Conservation (phyloP, 2,329 filamentous ascomycete species). For the Elsinoe ampelina region DNA sequence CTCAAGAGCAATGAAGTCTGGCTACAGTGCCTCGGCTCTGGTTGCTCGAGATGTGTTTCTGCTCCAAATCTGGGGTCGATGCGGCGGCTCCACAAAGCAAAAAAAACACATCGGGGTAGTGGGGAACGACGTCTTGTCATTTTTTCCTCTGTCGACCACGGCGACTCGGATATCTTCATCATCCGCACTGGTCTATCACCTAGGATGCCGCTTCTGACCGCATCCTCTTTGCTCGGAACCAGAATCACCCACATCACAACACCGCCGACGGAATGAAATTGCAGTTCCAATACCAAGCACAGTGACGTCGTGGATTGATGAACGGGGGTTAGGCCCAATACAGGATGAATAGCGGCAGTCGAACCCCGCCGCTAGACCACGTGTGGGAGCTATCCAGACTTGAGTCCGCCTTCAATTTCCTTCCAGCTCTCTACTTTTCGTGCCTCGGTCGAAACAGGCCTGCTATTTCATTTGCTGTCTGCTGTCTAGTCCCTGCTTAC, state of each 20-base stretch:
- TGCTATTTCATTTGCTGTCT: conserved; percentile 2
- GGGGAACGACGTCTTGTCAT: too few relatives aligned
- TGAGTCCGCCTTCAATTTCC: not conserved
- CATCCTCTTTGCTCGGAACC: too few relatives aligned
- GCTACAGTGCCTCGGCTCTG: too few relatives aligned
- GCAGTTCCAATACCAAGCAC: not conserved
- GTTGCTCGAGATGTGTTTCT: not conserved
- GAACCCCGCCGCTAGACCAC: conserved; percentile 8
- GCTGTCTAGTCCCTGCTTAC: not conserved
- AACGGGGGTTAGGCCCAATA: not conserved
- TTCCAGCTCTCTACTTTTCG: not conserved
- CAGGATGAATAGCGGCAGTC: too few relatives aligned
- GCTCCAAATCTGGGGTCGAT: not conserved
- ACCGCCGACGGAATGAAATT: not conserved
- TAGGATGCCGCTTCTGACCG: too few relatives aligned
- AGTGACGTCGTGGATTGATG: conserved; percentile 9
- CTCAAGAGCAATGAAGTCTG: too few relatives aligned
- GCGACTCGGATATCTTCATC: too few relatives aligned
- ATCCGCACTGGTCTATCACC: too few relatives aligned
- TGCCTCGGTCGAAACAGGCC: not conserved
- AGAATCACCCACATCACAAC: not conserved
- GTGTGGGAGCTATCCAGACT: conserved; percentile 10
- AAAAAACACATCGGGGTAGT: not conserved
- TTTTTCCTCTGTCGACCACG: too few relatives aligned
- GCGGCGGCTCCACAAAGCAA: not conserved